These are phyloP conservation scores for Pyricularia pennisetigena DNA, from an alignment of 2,329 filamentous ascomycete genomes.

Conservation along the genomic window DNA sequence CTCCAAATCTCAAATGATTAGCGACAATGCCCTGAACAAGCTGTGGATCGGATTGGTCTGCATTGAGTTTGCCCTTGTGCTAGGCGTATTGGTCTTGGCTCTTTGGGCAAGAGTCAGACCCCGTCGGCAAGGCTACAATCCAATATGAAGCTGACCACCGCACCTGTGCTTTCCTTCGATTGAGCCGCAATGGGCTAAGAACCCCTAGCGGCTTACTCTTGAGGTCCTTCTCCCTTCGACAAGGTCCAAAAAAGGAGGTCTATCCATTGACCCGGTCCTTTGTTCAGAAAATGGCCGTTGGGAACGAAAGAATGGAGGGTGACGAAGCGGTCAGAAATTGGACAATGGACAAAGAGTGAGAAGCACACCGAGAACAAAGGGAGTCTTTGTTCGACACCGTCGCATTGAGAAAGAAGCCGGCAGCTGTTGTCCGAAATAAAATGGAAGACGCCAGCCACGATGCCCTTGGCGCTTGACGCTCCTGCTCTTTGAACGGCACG, in stretches of 20 bases:
- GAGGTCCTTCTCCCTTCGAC: not conserved
- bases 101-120: not conserved
- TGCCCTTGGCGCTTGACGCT: not conserved
- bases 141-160: not conserved
- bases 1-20: not conserved
- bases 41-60: not conserved
- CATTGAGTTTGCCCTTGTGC: not conserved
- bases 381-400: no score
- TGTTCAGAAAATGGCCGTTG: not conserved
- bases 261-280: not conserved
- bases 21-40: not conserved
- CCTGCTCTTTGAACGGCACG: not conserved
- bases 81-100: not conserved
- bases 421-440: not conserved
- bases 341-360: not conserved
- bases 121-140: not conserved
- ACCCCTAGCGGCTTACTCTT: not conserved
- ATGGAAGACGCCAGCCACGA: not conserved
- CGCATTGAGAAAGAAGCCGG: not conserved
- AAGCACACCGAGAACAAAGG: not conserved
- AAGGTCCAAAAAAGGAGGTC: not conserved
- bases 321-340: not conserved
- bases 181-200: not conserved
- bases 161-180: not conserved
- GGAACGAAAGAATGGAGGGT: not conserved